Percentiles rank a stretch among this genome's conserved stretches.
Conservation (phyloP, 2,329 filamentous ascomycete genomes). For the Alternaria tenuissima region DNA sequence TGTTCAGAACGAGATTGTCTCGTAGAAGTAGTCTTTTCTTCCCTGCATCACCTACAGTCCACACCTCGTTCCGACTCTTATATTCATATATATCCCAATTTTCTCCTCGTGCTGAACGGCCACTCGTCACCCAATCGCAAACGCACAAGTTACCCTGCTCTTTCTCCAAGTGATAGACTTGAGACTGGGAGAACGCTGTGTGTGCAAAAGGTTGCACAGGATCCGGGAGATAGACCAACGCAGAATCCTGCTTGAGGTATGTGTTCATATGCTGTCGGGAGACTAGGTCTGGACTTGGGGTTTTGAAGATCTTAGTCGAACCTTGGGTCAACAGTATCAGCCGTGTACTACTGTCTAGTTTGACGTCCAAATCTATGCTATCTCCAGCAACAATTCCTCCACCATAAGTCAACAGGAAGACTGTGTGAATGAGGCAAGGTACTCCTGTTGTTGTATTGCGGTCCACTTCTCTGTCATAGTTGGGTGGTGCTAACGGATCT, state of each 20-base stretch:
- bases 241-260: conserved; percentile 57
- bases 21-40: conserved; percentile 75
- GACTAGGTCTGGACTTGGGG: conserved; percentile 59
- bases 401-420: conserved; percentile 93
- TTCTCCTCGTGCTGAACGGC: conserved; percentile 83
- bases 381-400: conserved; percentile 92
- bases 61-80: conserved; percentile 89
- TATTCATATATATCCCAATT: conserved; percentile 85
- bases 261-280: conserved; percentile 61
- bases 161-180: conserved; percentile 72
- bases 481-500: conserved; percentile 68
- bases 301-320: conserved; percentile 96
- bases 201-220: conserved; percentile 89
- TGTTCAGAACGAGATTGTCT: conserved; percentile 81
- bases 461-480: conserved; percentile 15
- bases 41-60: conserved; percentile 55
- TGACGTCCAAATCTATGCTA: conserved; percentile 75
- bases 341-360: conserved; percentile 69
- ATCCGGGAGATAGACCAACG: conserved; percentile 77
- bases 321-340: conserved; percentile 72
- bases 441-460: conserved; percentile 6
- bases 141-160: conserved; percentile 71
- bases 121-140: conserved; percentile 93
- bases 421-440: conserved; percentile 69
- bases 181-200: conserved; percentile 84